These are phyloP conservation scores for Lophiotrema nucula DNA, from an alignment of 495 filamentous ascomycete genomes.

Conservation along the genomic window DNA sequence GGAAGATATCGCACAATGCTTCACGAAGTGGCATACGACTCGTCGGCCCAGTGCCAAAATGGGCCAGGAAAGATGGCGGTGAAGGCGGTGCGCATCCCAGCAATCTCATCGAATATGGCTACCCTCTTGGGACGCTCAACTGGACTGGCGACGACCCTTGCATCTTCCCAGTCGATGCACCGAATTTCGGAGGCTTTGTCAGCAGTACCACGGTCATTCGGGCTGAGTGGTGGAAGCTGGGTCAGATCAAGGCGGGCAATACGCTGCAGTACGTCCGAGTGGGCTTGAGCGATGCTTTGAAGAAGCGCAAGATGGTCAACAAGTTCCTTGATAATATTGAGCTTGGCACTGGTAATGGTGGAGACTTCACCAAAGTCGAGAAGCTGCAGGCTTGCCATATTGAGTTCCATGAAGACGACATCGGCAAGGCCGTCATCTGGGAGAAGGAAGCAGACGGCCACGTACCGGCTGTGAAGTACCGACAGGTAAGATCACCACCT, in stretches of 20 bases:
- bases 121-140: constrained; percentile 54
- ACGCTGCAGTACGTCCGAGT: constrained; percentile 48
- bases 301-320: constrained; percentile 39
- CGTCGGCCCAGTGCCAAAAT: constrained; percentile 55
- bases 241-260: constrained; percentile 61
- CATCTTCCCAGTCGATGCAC: constrained; percentile 58
- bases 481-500: constrained; percentile 46
- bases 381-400: constrained; percentile 29
- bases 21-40: constrained; percentile 58
- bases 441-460: constrained; percentile 43
- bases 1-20: constrained; percentile 60
- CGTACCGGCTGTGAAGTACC: constrained; percentile 48
- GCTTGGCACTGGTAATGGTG: constrained; percentile 8
- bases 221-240: constrained; percentile 59
- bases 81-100: constrained; percentile 63
- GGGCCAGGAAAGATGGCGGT: constrained; percentile 57
- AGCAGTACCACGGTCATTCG: constrained; percentile 54
- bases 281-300: constrained; percentile 49
- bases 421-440: constrained; percentile 44
- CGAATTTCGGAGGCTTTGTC: constrained; percentile 61
- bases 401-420: constrained; percentile 16
- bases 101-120: constrained; percentile 61
- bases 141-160: constrained; percentile 60
- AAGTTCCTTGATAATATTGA: constrained; percentile 43
- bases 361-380: constrained; percentile 34